These are phyloP conservation scores for Phytophthora tubulina DNA, from an alignment of 352 stramenopile genomes.

Conservation along the genomic window DNA sequence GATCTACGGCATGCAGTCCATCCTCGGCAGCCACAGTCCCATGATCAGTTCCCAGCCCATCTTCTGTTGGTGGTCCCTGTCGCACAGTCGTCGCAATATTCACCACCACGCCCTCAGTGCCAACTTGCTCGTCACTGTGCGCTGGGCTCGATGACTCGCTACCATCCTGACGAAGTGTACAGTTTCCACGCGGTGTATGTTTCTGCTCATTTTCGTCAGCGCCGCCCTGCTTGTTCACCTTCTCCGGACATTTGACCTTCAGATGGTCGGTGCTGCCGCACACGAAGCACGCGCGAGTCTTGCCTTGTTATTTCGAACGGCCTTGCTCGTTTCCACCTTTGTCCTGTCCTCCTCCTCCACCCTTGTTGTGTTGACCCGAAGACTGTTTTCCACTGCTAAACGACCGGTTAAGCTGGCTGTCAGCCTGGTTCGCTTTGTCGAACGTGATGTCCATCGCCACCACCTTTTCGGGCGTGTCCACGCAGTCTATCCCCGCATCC, in stretches of 20 bases:
- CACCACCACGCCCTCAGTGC: neutral
- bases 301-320: constrained; percentile 1
- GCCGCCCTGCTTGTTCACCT: constrained; percentile 1
- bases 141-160: neutral
- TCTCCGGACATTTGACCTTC: neutral
- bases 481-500: constrained; percentile 12
- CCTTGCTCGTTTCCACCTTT: neutral
- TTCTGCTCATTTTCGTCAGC: constrained; percentile 1
- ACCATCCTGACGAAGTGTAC: constrained; percentile 5
- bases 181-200: constrained; percentile 3
- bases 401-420: constrained; percentile 1
- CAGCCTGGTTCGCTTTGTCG: constrained; percentile 21
- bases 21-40: too few species aligned
- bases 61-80: too few species aligned
- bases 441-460: constrained; percentile 13
- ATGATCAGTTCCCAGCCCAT: too few species aligned
- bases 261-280: constrained; percentile 10
- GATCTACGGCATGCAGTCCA: neutral
- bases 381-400: constrained; percentile 11
- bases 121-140: neutral
- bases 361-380: neutral
- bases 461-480: constrained; percentile 16
- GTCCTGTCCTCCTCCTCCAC: neutral
- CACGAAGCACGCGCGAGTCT: constrained; percentile 13
- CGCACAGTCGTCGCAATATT: neutral